phyloP scores from a whole-genome alignment of 176 grass and related monocot genomes.

The Dactylis glomerata region DNA sequence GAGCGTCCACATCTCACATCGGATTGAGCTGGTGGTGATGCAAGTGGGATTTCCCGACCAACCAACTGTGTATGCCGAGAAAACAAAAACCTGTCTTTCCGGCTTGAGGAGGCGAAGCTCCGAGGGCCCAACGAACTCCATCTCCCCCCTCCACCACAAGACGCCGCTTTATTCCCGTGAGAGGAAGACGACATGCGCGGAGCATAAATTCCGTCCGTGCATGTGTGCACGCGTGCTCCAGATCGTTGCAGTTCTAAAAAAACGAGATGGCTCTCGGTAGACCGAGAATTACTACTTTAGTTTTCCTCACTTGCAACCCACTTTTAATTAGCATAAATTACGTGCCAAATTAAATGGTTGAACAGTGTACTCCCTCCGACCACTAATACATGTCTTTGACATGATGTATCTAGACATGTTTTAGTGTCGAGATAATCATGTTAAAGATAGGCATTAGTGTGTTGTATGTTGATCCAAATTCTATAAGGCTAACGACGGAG shows the following conservation, averaged over 20 bases:
- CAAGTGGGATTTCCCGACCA: not conserved
- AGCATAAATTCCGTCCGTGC: not conserved
- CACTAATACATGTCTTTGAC: no score
- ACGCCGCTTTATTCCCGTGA: not conserved
- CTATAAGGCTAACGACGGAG: no score
- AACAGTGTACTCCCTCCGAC: no score
- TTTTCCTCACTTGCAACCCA: no score
- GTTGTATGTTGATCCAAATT: no score
- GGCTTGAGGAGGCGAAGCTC: not conserved
- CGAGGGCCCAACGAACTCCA: not conserved
- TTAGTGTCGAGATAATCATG: no score
- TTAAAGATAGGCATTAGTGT: no score
- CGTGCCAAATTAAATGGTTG: no score
- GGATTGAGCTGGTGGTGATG: not conserved
- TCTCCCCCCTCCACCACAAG: not conserved
- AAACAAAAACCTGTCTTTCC: slow-evolving; percentile 13
- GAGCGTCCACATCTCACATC: not conserved
- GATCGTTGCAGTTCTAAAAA: not conserved
- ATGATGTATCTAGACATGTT: no score
- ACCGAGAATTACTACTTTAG: no score
- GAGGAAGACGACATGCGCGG: not conserved
- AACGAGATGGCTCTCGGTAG: no score
- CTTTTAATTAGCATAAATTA: no score
- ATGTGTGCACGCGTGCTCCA: not conserved
- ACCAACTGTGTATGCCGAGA: not conserved